Conservation (phyloP, 805 yeast species). For the Kodamaea leandrae region DNA sequence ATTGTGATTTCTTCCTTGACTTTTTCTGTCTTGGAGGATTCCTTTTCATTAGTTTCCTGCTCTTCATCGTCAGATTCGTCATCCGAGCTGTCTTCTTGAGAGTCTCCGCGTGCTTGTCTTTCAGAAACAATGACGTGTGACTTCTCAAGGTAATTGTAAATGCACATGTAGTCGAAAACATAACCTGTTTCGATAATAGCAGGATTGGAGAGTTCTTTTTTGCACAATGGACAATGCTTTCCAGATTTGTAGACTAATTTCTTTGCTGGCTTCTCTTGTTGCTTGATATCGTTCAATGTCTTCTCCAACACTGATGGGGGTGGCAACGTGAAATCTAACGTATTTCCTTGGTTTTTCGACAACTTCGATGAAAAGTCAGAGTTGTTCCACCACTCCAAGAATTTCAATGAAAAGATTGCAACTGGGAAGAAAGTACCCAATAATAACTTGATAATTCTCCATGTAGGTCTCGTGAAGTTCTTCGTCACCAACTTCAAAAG, state of each 20-base stretch:
- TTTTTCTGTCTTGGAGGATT: constrained; percentile 11
- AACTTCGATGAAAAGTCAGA: constrained; percentile 66
- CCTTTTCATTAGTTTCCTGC: constrained; percentile 13
- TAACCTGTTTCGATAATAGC: constrained; percentile 89
- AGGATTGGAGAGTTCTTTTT: constrained; percentile 64
- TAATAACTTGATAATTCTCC: constrained; percentile 30
- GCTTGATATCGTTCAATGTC: constrained; percentile 10
- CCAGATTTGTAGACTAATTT: constrained; percentile 28
- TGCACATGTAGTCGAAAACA: constrained; percentile 87
- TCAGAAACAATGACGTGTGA: constrained; percentile 35
- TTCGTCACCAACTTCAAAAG: constrained; percentile 22
- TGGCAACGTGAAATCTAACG: constrained; percentile 49
- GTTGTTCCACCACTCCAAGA: constrained; percentile 91
- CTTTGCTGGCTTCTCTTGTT: constrained; percentile 12
- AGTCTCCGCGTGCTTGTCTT: constrained; percentile 10
- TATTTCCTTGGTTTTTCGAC: constrained; percentile 45
- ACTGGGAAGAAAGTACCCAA: constrained; percentile 66
- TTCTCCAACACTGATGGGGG: constrained; percentile 38
- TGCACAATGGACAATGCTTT: constrained; percentile 67
- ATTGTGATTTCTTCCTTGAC: constrained; percentile 11
- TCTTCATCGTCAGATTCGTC: constrained; percentile 18
- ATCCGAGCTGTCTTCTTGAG: constrained; percentile 13
- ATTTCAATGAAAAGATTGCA: constrained; percentile 76
- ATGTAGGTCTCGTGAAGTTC: constrained; percentile 24
- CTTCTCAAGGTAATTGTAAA: constrained; percentile 58